These are phyloP conservation scores for Xylona heveae DNA, from an alignment of 495 filamentous ascomycete genomes.

Conservation along the genomic window DNA sequence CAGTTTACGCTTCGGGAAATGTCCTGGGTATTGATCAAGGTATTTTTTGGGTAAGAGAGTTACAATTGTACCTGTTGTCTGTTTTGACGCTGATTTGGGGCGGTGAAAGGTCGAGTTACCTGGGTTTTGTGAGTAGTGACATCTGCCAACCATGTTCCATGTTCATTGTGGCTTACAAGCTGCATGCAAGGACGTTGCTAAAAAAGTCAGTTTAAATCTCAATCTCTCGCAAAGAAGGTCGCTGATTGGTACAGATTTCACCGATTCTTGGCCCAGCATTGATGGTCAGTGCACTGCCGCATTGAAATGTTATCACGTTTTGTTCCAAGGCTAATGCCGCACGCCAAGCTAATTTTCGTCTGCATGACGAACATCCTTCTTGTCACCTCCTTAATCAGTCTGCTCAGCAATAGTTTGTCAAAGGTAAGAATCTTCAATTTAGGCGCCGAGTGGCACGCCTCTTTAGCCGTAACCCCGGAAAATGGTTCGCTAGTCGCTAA, in stretches of 20 bases:
- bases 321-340: conserved; percentile 4
- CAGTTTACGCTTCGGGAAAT: conserved; percentile 51
- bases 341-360: conserved; percentile 44
- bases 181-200: conserved; percentile 28
- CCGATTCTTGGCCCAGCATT: conserved; percentile 40
- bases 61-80: conserved; percentile 2
- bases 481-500: conserved; percentile 3
- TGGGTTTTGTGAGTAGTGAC: conserved; percentile 50
- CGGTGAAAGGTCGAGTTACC: conserved; percentile 33
- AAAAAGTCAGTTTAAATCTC: conserved; percentile 19
- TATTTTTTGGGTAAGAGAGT: conserved; percentile 43
- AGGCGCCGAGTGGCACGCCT: too few species aligned
- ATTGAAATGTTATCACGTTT: background rate
- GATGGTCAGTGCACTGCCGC: conserved; percentile 26
- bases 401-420: conserved; percentile 75
- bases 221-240: too few species aligned
- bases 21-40: conserved; percentile 73
- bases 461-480: conserved; percentile 3
- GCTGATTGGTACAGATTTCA: conserved; percentile 21
- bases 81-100: conserved; percentile 6
- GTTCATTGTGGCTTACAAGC: conserved; percentile 24
- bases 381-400: conserved; percentile 78
- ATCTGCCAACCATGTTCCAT: conserved; percentile 6
- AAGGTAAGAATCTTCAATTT: too few species aligned
- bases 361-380: conserved; percentile 75